Base-by-base conservation (phyloP, 495 filamentous ascomycete species). In the Letharia columbiana region DNA sequence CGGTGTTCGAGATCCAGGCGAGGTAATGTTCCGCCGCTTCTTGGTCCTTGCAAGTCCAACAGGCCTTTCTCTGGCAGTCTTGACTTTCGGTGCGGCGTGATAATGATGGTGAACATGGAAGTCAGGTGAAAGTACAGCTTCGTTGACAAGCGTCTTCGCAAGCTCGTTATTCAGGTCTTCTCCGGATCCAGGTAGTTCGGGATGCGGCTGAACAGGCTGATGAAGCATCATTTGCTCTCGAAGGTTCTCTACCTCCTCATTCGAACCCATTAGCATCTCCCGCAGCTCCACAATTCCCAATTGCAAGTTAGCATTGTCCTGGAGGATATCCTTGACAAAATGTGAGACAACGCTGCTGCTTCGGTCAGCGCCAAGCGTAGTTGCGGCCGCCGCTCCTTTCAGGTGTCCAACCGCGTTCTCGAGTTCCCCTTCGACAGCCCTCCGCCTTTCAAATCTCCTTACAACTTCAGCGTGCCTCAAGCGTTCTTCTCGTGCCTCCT, bases 71-170 rank as follows among this genome's bases (percentile, higher is more conserved):
- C 86, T 84, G 7, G 71, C 37, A 15, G 66, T 56, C 40, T 66
- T 66, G 47, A 77, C 81, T 58, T 86, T 75, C 20, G 80, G 71
- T 10, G 83, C 80, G 45, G 88, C 82, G 68, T 96, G 91, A 69
- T 96, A 95, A 73, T 97, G 93, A 67, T 96, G 91, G 71, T 97
- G 92, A 50, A 96, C 88, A 71, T 96, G 92, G 47, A 96, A 76
- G 70, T 90, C 89, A 70, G 91, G 88, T 15, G 87, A 85, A 4
- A 37, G 31, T 57, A 33, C 50, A 31, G 84, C 73, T 45, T 81
- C 75, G 35, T 73, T 64, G 13, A 76, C 76, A 23, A 81, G 76
- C 45, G 82, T 83, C 49, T 78, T 74, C 33, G 82, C 82, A 33
- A 96, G 79, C 72, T 96, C 92, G 66, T 88, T 83, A 58, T 84